Conservation (phyloP, 2,329 filamentous ascomycete genomes). For the Cladosporium sp. region DNA sequence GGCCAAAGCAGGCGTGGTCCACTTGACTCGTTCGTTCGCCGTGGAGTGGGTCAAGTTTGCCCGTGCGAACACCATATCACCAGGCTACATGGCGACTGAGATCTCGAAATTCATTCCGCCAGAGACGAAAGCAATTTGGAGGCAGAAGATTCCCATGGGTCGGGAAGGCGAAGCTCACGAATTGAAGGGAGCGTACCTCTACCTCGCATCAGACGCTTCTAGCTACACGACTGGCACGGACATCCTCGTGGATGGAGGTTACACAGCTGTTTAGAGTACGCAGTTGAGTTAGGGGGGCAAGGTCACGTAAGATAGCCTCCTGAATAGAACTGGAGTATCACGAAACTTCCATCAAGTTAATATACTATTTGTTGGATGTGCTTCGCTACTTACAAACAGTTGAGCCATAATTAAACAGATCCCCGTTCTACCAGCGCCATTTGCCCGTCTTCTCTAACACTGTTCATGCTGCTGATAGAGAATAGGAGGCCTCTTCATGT, state of each 20-base stretch:
- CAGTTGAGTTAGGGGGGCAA: too few species aligned
- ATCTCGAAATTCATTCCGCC: conserved; percentile 65
- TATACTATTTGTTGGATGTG: too few species aligned
- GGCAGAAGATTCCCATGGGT: conserved; percentile 77
- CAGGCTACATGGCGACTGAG: conserved; percentile 75
- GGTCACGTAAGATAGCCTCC: too few species aligned
- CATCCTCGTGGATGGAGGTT: conserved; percentile 74
- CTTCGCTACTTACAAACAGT: too few species aligned
- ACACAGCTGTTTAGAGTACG: conserved; percentile 38
- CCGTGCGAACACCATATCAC: conserved; percentile 69
- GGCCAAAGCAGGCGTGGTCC: conserved; percentile 42
- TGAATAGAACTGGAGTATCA: too few species aligned
- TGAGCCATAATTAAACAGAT: too few species aligned
- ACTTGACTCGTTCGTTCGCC: conserved; percentile 63
- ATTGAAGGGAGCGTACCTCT: conserved; percentile 80
- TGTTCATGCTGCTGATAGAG: too few species aligned
- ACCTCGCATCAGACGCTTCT: conserved; percentile 78
- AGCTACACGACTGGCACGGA: conserved; percentile 71
- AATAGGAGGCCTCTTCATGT: too few species aligned
- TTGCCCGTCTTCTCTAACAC: too few species aligned
- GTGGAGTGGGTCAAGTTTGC: conserved; percentile 78
- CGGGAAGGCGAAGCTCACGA: conserved; percentile 72
- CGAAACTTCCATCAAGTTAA: too few species aligned
- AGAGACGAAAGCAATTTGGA: conserved; percentile 72
- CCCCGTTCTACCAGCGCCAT: too few species aligned